Evolutionary conservation across 768 basidiomycete species (phyloP).

Genomic region (Calvatia gigantea): DNA sequence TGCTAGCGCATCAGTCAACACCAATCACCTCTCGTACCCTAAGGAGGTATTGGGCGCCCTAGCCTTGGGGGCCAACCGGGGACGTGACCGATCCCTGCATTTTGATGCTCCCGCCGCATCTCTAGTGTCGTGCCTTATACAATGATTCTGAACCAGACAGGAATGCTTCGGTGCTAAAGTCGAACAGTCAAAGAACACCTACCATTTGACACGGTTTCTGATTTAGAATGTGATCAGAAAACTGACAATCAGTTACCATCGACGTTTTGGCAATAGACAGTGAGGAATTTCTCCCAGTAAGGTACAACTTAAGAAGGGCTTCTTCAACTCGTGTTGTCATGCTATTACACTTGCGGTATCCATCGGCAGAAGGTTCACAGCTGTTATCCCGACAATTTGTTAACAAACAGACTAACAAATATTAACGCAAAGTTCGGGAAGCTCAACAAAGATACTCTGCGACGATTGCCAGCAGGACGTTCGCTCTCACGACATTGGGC

Average conservation of each 20-base stretch:
- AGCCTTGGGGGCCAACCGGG: background rate
- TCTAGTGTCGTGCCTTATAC: background rate
- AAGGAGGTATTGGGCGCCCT: background rate
- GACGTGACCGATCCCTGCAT: background rate
- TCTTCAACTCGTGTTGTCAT: no score
- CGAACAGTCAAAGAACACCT: background rate
- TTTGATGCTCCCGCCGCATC: background rate
- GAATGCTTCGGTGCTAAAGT: background rate
- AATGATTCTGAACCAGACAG: background rate
- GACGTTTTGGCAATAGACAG: background rate
- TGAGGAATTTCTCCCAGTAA: constrained; percentile 2
- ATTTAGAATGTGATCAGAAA: constrained; percentile 8
- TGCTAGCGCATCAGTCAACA: background rate
- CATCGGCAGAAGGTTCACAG: no score
- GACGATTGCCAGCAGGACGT: background rate
- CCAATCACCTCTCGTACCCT: background rate
- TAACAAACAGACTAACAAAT: constrained; percentile 6
- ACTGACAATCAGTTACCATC: constrained; percentile 7
- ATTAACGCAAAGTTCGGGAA: background rate
- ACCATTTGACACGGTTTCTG: constrained; percentile 9
- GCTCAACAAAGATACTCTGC: background rate
- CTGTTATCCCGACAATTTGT: no score
- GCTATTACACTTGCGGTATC: no score
- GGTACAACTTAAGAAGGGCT: background rate
- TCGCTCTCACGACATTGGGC: background rate